Conservation (phyloP, 345 rosid species). For the Alliaria petiolata region DNA sequence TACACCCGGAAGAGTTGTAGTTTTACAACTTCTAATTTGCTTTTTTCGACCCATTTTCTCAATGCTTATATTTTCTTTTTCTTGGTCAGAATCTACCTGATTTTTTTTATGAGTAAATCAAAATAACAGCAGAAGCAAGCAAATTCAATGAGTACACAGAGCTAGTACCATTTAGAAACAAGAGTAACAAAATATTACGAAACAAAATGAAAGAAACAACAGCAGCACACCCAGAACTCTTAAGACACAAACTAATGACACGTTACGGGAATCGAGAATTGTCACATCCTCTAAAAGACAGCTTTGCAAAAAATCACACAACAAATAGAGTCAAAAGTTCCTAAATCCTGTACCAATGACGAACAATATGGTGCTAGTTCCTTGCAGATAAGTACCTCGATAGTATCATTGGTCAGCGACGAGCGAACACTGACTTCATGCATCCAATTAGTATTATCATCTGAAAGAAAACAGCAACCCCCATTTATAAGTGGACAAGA, state of each 20-base stretch:
- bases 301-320: not conserved
- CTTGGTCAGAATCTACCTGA: slow-evolving; percentile 51
- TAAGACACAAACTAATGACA: not conserved
- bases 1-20: slow-evolving; percentile 34
- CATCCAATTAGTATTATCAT: slow-evolving; percentile 24
- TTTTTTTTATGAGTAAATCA: not conserved
- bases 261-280: not conserved
- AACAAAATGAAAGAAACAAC: not conserved
- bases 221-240: not conserved
- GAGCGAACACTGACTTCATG: slow-evolving; percentile 30
- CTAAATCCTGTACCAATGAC: not conserved
- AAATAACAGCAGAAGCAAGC: not conserved
- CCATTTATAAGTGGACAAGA: not conserved
- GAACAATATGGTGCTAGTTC: not conserved
- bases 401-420: slow-evolving; percentile 28
- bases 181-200: not conserved
- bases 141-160: not conserved
- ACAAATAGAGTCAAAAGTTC: not conserved
- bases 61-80: slow-evolving; percentile 49
- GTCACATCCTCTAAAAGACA: not conserved
- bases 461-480: slow-evolving; percentile 17
- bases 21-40: slow-evolving; percentile 27
- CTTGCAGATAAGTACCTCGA: slow-evolving; percentile 33
- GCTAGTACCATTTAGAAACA: not conserved
- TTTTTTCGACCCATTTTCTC: slow-evolving; percentile 35